Evolutionary conservation across 495 filamentous ascomycete species (phyloP), one percentile per base, ranked within the genome.

Genomic region (Penicillium canescens): DNA sequence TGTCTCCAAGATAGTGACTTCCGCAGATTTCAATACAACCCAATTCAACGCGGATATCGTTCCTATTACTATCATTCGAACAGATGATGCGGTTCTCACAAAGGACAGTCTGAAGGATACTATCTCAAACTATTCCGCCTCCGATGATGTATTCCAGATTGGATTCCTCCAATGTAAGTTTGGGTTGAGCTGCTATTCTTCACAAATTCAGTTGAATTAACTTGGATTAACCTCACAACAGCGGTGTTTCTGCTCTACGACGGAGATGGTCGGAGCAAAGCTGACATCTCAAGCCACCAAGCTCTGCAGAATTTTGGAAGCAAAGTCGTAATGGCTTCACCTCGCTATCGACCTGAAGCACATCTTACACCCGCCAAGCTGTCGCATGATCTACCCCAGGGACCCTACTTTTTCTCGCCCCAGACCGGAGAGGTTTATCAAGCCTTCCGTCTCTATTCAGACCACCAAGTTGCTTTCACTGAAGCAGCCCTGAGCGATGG

Each of bases 341-440:
- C 37, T 14, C 18, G 28, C 42, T 61, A 54, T 36, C 20, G 34
- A 13, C 41, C 33, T 46, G 47, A 8, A 14, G 33, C 1, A 13
- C 54, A 24, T 39, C 46, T 54, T 3, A 47, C 44, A 2, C 31
- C 41, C 1, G 46, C 55, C 4, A 49, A 40, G 7, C 20, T 58
- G 1, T 55, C 23, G 10, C 21, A 47, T 1, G 52, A 55, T 8
- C 50, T 81, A 13, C 73, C 77, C 0, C 59, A 63, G 0, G 79
- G 79, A 0, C 79, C 78, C 0, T 81, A 81, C 58, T 79, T 82
- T 56, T 49, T 76, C 11, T 70, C 75, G 12, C 46, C 62, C 1
- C 42, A 56, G 1, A 74, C 72, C 6, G 74, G 74, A 4, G 50
- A 66, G 6, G 42, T 78, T 14, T 72, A 69, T 40, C 63, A 66